These are phyloP conservation scores for Tolypocladium sp. DNA, from an alignment of 2,329 filamentous ascomycete genomes.

Conservation along the genomic window DNA sequence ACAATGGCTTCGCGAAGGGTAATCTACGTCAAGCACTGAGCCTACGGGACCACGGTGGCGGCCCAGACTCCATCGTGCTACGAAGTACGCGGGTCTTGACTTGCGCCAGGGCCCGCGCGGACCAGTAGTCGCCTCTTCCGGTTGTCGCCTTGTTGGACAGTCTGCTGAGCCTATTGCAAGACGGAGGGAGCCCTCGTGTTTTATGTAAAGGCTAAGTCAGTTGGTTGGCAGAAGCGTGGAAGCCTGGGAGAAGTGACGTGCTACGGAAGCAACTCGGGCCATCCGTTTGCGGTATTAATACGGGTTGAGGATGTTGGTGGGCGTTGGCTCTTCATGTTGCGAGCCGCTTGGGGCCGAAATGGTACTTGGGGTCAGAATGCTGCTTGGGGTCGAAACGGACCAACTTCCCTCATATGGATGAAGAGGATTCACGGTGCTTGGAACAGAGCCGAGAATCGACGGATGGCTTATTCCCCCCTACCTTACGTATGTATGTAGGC, in stretches of 20 bases:
- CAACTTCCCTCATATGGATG: background rate
- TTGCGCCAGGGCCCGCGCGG: no score
- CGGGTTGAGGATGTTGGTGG: background rate
- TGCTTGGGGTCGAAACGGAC: background rate
- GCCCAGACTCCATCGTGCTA: no score
- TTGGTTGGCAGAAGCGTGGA: background rate
- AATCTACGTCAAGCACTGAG: no score
- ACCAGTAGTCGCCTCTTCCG: background rate
- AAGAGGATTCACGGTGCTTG: background rate
- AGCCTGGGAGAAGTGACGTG: background rate
- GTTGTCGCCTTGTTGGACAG: background rate
- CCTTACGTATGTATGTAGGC: no score
- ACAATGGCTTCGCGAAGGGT: background rate
- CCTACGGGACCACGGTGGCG: no score
- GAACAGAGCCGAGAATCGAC: background rate
- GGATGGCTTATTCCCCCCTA: background rate
- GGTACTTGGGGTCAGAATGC: background rate
- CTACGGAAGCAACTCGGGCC: background rate
- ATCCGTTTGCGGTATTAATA: background rate
- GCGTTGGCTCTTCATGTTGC: background rate
- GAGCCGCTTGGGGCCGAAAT: background rate
- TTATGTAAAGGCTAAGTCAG: background rate
- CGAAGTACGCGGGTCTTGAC: no score
- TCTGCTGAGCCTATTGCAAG: background rate
- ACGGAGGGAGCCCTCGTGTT: background rate